A percentile compares a stretch with the other conserved stretches of the same genome.
Evolutionary conservation across 768 basidiomycete species (phyloP).

Genomic region (Tricholoma saponaceum): DNA sequence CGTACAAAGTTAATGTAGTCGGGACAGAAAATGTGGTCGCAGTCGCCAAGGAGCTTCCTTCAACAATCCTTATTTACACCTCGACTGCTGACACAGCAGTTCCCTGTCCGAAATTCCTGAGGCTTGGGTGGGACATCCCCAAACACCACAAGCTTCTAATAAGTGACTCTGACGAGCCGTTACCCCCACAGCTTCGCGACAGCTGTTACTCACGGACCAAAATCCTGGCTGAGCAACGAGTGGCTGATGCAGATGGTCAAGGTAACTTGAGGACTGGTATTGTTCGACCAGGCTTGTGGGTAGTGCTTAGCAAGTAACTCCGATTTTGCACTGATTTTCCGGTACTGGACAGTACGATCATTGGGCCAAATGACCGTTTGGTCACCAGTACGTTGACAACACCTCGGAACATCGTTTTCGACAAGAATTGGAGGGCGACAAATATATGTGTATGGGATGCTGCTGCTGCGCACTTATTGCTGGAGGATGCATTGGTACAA

Average conservation of each 20-base stretch:
- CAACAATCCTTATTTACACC: conserved; percentile 43
- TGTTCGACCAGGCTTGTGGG: conserved; percentile 29
- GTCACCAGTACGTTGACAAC: conserved; percentile 27
- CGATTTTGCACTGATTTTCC: not conserved
- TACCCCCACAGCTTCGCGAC: conserved; percentile 30
- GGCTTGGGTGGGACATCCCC: conserved; percentile 19
- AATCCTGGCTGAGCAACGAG: conserved; percentile 47
- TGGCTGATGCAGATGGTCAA: conserved; percentile 47
- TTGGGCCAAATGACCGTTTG: conserved; percentile 29
- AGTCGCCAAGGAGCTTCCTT: conserved; percentile 37
- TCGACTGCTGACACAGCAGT: conserved; percentile 38
- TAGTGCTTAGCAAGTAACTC: not conserved
- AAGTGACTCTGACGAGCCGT: conserved; percentile 46
- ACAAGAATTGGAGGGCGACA: conserved; percentile 24
- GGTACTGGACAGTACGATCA: conserved; percentile 22
- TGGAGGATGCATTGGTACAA: conserved; percentile 24
- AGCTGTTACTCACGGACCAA: conserved; percentile 57
- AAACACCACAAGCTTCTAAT: conserved; percentile 18
- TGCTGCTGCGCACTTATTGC: conserved; percentile 28
- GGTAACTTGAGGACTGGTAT: conserved; percentile 41
- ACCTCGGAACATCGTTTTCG: conserved; percentile 26
- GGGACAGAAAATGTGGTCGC: conserved; percentile 48
- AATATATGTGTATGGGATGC: conserved; percentile 32
- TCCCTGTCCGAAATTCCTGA: conserved; percentile 32
- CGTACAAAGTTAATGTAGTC: conserved; percentile 42